phyloP scores from a whole-genome alignment of 495 filamentous ascomycete species.

The Penicillium canariense region DNA sequence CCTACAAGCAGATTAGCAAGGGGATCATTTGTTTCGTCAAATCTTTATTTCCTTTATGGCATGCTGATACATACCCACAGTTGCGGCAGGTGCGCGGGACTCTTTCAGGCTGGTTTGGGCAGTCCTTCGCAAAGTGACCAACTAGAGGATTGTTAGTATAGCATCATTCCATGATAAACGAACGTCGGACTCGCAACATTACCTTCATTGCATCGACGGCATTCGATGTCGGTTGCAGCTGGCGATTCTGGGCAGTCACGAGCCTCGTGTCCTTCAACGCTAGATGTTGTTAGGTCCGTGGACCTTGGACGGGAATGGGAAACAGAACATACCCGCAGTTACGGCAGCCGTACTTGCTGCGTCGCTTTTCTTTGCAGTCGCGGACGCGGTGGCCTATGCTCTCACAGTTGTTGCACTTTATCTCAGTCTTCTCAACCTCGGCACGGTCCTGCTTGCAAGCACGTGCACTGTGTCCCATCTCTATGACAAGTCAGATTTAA shows the following conservation, averaged over 20 bases:
- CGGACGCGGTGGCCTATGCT: slow-evolving; percentile 70
- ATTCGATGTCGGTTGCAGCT: slow-evolving; percentile 72
- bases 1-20: slow-evolving; percentile 27
- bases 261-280: slow-evolving; percentile 56
- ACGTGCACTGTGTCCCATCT: slow-evolving; percentile 71
- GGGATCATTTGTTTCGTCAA: background rate
- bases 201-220: slow-evolving; percentile 73
- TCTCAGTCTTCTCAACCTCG: slow-evolving; percentile 43
- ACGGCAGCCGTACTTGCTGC: slow-evolving; percentile 66
- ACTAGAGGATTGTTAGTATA: slow-evolving; percentile 39
- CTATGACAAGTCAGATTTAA: slow-evolving; percentile 27
- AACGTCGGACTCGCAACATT: slow-evolving; percentile 6
- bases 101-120: slow-evolving; percentile 56
- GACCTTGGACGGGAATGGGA: background rate
- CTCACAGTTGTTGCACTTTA: slow-evolving; percentile 75
- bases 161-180: background rate
- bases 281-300: slow-evolving; percentile 22
- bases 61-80: slow-evolving; percentile 48
- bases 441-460: slow-evolving; percentile 62
- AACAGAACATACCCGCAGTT: slow-evolving; percentile 67
- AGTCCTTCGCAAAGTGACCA: slow-evolving; percentile 84
- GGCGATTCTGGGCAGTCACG: slow-evolving; percentile 69
- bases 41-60: background rate
- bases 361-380: slow-evolving; percentile 60
- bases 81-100: slow-evolving; percentile 57